Evolutionary conservation across 179 eudicot genomes (phyloP), one percentile per base, ranked within the genome.

Genomic region (Spinacia oleracea): DNA sequence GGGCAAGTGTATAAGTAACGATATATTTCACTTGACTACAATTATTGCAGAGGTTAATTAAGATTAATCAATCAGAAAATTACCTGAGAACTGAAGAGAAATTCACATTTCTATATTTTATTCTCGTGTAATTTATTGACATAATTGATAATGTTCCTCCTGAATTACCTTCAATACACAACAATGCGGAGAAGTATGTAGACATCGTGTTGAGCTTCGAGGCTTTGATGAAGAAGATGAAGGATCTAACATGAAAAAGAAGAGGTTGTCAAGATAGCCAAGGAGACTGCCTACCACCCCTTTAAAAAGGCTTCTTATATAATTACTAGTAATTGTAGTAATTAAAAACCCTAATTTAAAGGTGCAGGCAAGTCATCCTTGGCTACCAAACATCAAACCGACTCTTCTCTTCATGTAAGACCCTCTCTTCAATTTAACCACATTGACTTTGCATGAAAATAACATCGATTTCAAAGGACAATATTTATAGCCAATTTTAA

Each of bases 281-380:
- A 84, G 81, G 73, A 73, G 77, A 81, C 79, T 75, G 83, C 86
- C 84, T 78, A 69, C 20, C 25, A 40, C 77, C 35, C 35, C 73
- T 48, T 59, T 21, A 65, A 35, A 63, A 29, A 18, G 42, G 16
- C n/a, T 34, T 38, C 29, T 60, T n/a, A n/a, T n/a, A n/a, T n/a
- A n/a, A n/a, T n/a, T n/a, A n/a, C n/a, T n/a, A n/a, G n/a, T n/a
- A n/a, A n/a, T n/a, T n/a, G n/a, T n/a, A n/a, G n/a, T n/a, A n/a
- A n/a, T n/a, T n/a, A 29, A 53, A 7, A 34, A 12, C 46, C 75
- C 60, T 32, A 16, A 16, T 67, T 40, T 9, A 25, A 31, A 66
- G 4, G 31, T 23, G 77, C 73, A 73, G 86, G 86, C 86, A 86
- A 86, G 88, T 83, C 86, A 86, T 83, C 86, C 86, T 86, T 86